Conservation (phyloP, 192 early-diverging fungal species). For the Entomortierella beljakovae region DNA sequence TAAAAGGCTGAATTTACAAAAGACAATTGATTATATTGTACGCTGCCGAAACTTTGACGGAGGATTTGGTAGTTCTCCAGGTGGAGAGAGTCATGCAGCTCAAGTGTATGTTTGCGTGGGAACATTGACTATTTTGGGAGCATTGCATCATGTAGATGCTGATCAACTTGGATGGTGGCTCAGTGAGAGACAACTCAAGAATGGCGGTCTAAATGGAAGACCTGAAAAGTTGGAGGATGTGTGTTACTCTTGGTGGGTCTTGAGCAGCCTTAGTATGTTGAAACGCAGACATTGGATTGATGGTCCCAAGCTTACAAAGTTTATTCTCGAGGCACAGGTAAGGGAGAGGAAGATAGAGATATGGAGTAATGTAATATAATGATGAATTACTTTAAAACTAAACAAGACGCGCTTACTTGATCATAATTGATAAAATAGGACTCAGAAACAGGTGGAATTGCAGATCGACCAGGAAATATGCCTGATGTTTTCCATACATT, state of each 20-base stretch:
- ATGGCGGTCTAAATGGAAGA: constrained; percentile 95
- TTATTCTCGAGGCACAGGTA: constrained; percentile 87
- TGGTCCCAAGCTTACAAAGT: constrained; percentile 72
- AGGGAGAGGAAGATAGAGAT: too few species aligned
- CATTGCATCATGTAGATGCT: constrained; percentile 81
- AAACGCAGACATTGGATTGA: constrained; percentile 90
- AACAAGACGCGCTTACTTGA: too few species aligned
- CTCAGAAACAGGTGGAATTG: constrained; percentile 87
- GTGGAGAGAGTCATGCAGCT: constrained; percentile 92
- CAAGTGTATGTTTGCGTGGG: constrained; percentile 95
- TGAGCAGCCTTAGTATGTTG: constrained; percentile 88
- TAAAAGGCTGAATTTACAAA: constrained; percentile 69
- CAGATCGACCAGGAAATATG: constrained; percentile 92
- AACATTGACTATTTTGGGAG: constrained; percentile 83
- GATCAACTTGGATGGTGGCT: constrained; percentile 94
- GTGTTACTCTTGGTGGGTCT: constrained; percentile 99
- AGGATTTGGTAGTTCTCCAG: constrained; percentile 90
- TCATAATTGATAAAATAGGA: constrained; percentile 63
- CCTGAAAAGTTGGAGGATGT: constrained; percentile 97
- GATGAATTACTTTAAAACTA: too few species aligned
- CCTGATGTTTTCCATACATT: constrained; percentile 97
- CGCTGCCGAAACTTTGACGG: constrained; percentile 96
- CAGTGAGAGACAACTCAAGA: constrained; percentile 90
- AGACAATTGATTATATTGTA: constrained; percentile 78
- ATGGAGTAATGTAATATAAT: too few species aligned